Base-by-base conservation (phyloP, 805 yeast genomes). In the Saccharomycopsis selenospora region DNA sequence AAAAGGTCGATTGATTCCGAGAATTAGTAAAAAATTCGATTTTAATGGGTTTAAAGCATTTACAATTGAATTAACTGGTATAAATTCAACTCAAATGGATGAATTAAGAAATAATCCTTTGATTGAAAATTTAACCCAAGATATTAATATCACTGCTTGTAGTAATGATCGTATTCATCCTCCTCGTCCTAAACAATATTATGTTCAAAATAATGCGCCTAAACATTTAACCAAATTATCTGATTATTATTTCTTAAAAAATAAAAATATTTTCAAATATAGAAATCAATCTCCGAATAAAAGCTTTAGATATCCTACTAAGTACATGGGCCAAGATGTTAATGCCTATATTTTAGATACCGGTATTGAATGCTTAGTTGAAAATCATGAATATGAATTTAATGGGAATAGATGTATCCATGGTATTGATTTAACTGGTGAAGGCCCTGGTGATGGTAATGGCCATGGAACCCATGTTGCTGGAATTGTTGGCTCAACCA, bases 401-500 rank as follows among this genome's bases (percentile, higher is more conserved):
- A 81, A 74, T 56, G 81, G 79, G 0, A 20, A 10, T 7, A 66
- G 91, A 47, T 86, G 82, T 5, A 56, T 54, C 4, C 60, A 64
- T 50, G 90, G 90, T 0, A 72, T 68, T 5, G 85, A 82, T 57
- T 76, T 80, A 50, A 80, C 87, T 0, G 68, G 67, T 1, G 82
- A 77, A 55, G 77, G 79, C 1, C 59, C 69, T 1, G 87, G 85
- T 4, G 96, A 90, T 61, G 66, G 66, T 7, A 81, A 82, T 56
- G 96, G 96, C 0, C 97, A 89, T 62, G 97, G 96, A 0, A 87
- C 96, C 1, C 96, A 89, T 64, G 95, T 90, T 43, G 95, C 96
- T 0, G 96, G 96, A 2, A 68, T 87, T 10, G 75, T 87, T 48
- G 96, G 91, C 0, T 85, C 96, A 1, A 71, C 66, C 46, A 77